phyloP scores from a whole-genome alignment of 2,329 filamentous ascomycete species.

The Phyllachora maydis region DNA sequence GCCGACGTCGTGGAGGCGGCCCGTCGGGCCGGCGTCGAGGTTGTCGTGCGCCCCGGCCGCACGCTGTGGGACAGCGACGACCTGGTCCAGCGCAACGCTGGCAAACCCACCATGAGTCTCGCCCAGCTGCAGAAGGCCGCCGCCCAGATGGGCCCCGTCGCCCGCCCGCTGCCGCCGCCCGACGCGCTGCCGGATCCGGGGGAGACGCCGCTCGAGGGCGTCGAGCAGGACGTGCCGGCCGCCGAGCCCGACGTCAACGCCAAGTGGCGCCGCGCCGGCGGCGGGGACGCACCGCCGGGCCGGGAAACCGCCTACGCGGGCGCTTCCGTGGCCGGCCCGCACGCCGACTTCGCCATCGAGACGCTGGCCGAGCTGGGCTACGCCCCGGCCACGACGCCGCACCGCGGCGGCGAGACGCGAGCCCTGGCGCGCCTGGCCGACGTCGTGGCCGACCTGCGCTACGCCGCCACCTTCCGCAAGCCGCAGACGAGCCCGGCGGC shows the following conservation, averaged over 20 bases:
- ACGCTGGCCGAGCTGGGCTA: slow-evolving; percentile 53
- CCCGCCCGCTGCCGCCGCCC: slow-evolving; percentile 39
- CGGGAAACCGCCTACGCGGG: slow-evolving; percentile 37
- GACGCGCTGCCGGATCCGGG: slow-evolving; percentile 41
- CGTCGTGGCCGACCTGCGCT: slow-evolving; percentile 40
- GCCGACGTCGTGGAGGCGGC: slow-evolving; percentile 35
- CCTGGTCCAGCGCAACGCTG: slow-evolving; percentile 40
- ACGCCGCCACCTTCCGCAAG: slow-evolving; percentile 56
- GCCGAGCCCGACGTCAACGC: slow-evolving; percentile 38
- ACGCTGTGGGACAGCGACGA: slow-evolving; percentile 58
- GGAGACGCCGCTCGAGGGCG: slow-evolving; percentile 31
- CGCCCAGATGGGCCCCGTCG: slow-evolving; percentile 38
- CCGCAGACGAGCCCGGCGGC: slow-evolving; percentile 55
- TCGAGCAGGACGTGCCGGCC: slow-evolving; percentile 33
- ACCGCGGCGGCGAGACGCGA: slow-evolving; percentile 48
- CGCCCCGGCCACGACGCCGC: slow-evolving; percentile 39
- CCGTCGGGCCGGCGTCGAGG: slow-evolving; percentile 41
- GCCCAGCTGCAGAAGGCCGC: slow-evolving; percentile 43
- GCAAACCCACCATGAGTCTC: slow-evolving; percentile 58
- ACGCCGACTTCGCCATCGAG: slow-evolving; percentile 48
- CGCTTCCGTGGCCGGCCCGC: slow-evolving; percentile 47
- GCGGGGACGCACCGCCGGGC: too few species aligned
- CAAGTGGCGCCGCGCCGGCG: slow-evolving; percentile 23
- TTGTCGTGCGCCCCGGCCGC: slow-evolving; percentile 41
- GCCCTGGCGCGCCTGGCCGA: slow-evolving; percentile 36